Base-by-base conservation (phyloP, 306 rosid genomes). In the Boehmeria nivea region DNA sequence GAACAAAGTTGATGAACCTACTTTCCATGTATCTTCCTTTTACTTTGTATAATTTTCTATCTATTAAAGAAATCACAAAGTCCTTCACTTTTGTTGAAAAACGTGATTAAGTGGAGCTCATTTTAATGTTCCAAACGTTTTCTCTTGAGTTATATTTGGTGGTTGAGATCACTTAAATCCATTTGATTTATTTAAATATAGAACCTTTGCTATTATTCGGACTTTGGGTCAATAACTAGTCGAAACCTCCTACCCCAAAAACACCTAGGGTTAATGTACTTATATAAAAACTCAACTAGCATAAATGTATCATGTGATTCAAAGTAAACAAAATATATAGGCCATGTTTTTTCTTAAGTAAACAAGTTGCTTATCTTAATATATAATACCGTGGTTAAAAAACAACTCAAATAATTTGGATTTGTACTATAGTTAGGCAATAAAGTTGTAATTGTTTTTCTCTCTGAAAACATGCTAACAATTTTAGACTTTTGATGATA, bases 91-190 rank as follows among this genome's bases (percentile, higher is more conserved):
- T 54, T 63, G 61, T 68, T 51, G 43, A 51, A 57, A 25, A 51
- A 61, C 50, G 78, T 67, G 74, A 68, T 36, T 6, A 19, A 34
- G 54, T 45, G 53, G 50, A 38, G 13, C 57, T 34, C 44, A 13
- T n/a, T n/a, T n/a, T n/a, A 47, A 60, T 53, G 18, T 15, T 18
- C 12, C 34, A 16, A 1, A 21, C 8, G 28, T 19, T 53, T 38
- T 55, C 45, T 12, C 22, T 37, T 37, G 38, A 37, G 6, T 28
- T 6, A 21, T 15, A n/a, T 6, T 0, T 21, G 45, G 59, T 51
- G 67, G 43, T 42, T 26, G 43, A 16, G n/a, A 12, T 44, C 9
- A 61, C 36, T 47, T 26, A 27, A 16, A 12, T 44, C n/a, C 19
- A n/a, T 33, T 17, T 36, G 2, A 20, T 12, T 17, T 61, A 39